Percentiles rank a stretch among this genome's conserved stretches.
Evolutionary conservation across 202 grass and related monocot species (phyloP).

Genomic region (Setaria viridis): DNA sequence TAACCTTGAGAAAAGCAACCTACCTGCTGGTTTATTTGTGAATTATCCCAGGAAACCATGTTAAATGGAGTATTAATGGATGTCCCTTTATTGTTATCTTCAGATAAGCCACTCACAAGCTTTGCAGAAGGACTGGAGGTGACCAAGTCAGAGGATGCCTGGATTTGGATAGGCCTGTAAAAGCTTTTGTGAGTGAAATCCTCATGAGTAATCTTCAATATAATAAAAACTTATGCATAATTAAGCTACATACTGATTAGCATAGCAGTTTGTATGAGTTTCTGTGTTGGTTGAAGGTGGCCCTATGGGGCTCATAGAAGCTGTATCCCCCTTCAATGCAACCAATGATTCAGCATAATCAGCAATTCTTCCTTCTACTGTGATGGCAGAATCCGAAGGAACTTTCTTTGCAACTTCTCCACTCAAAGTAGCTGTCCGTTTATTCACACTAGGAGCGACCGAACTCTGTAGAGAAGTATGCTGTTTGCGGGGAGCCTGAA

Average conservation of each 20-base stretch:
- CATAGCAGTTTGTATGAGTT: conserved; percentile 56
- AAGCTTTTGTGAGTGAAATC: conserved; percentile 25
- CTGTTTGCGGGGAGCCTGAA: conserved; percentile 75
- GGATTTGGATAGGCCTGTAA: conserved; percentile 68
- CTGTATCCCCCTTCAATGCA: conserved; percentile 50
- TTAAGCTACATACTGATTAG: conserved; percentile 68
- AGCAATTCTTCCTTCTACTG: conserved; percentile 52
- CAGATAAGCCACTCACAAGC: conserved; percentile 50
- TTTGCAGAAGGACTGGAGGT: conserved; percentile 48
- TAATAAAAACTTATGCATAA: conserved; percentile 36
- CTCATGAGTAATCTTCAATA: conserved; percentile 21
- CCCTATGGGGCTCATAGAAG: conserved; percentile 64
- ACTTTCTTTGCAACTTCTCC: conserved; percentile 49
- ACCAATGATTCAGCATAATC: conserved; percentile 55
- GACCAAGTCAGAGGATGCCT: conserved; percentile 35
- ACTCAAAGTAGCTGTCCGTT: conserved; percentile 41
- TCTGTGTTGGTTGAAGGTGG: conserved; percentile 59
- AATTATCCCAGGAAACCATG: conserved; percentile 76
- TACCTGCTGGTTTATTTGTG: conserved; percentile 83
- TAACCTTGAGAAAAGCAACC: conserved; percentile 42
- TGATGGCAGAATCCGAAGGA: conserved; percentile 40
- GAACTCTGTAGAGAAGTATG: conserved; percentile 54
- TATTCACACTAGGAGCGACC: conserved; percentile 58
- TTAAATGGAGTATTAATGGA: conserved; percentile 59
- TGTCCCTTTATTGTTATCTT: conserved; percentile 54